Percentiles rank a stretch among this genome's conserved stretches.
phyloP scores from a whole-genome alignment of 345 rosid species.

The Eucalyptus caleyi region DNA sequence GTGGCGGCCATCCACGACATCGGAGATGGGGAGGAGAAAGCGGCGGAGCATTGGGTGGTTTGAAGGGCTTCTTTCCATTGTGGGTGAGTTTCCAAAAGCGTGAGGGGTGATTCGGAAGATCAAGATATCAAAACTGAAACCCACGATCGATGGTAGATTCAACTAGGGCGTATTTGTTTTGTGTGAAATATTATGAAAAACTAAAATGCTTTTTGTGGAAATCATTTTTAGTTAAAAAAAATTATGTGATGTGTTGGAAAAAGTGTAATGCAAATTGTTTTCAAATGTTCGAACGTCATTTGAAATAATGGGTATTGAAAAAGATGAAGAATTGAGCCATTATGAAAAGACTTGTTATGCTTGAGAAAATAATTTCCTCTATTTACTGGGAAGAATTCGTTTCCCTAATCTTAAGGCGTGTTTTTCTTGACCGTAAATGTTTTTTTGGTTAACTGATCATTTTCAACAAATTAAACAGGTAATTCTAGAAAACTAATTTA shows the following conservation, averaged over 20 bases:
- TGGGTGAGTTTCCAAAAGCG: background rate
- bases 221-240: background rate
- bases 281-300: background rate
- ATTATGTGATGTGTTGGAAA: background rate
- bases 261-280: background rate
- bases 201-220: background rate
- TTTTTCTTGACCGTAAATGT: background rate
- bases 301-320: background rate
- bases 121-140: background rate
- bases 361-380: background rate
- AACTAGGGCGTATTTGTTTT: background rate
- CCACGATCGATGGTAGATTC: background rate
- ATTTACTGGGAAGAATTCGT: rapidly evolving
- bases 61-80: background rate
- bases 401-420: background rate
- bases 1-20: background rate
- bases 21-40: background rate
- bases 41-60: background rate
- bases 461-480: background rate
- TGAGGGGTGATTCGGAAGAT: background rate
- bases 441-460: rapidly evolving
- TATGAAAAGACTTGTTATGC: background rate
- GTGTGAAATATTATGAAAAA: background rate
- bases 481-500: background rate
- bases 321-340: background rate